Base-by-base conservation (phyloP, 768 basidiomycete species). In the Strobilomyces dryophilus region DNA sequence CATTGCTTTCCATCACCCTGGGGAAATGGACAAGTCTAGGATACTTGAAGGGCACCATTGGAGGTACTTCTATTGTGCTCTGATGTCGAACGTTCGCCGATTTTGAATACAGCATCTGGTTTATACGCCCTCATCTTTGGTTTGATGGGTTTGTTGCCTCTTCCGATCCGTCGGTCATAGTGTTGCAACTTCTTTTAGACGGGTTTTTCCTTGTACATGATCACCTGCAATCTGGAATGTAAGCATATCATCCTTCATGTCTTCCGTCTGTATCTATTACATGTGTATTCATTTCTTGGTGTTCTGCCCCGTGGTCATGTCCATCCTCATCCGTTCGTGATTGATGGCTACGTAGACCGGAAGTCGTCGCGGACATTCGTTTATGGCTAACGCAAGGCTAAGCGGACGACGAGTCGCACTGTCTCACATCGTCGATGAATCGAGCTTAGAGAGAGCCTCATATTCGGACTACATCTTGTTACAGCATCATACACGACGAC, bases 111-210 rank as follows among this genome's bases (percentile, higher is more conserved):
- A 91, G 88, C 85, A 11, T 82, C 81, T 11, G 84, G 83, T 10
- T 66, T 88, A 43, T 91, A 90, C 59, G 81, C 81, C 8, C 74
- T 89, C 39, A 73, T 73, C 18, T 87, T 91, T 62, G 89, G 89
- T n/a, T 66, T 89, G 34, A 77, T 91, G 52, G 89, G 87, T 3
- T 73, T 91, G 20, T 71, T 90, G 47, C 85, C 87, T 14, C 79
- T 79, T 24, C 87, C 87, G 66, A 71, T 78, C 48, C 73, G 78
- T 74, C 71, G 73, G 18, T 61, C 64, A 35, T 74, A 55, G 66
- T 53, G 20, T 75, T 12, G 75, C 74, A 49, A 68, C 39, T 24
- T 8, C 29, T 11, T 8, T 39, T 57, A 20, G 40, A 34, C 20
- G 34, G 20, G 40, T 14, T 5, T 3, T 11, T 34, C 48, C 36